Evolutionary conservation across 306 rosid genomes (phyloP).

Genomic region (Carpinus viminea): DNA sequence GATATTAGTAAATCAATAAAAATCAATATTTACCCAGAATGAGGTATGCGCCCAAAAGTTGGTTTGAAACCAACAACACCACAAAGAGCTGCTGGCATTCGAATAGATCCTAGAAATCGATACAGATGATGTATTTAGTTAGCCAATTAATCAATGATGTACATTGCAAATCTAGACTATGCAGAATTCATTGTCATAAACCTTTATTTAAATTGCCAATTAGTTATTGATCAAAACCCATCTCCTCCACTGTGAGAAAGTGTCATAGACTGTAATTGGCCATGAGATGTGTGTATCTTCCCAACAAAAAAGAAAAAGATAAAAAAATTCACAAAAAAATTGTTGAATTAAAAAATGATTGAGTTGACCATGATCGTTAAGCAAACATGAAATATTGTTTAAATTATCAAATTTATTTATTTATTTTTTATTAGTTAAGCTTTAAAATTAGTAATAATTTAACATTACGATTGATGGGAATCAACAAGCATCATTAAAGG

Average conservation of each 20-base stretch:
- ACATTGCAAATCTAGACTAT: neutral
- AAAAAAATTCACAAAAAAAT: too few species aligned
- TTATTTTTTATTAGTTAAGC: too few species aligned
- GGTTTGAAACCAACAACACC: constrained; percentile 93
- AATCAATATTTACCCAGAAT: constrained; percentile 60
- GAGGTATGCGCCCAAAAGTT: constrained; percentile 78
- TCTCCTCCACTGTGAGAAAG: neutral
- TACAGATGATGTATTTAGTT: constrained; percentile 27
- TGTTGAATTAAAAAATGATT: too few species aligned
- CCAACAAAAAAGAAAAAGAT: too few species aligned
- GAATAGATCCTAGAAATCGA: constrained; percentile 70
- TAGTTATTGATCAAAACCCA: neutral
- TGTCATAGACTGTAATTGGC: too few species aligned
- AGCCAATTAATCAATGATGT: neutral
- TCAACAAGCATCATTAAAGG: too few species aligned
- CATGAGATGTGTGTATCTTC: too few species aligned
- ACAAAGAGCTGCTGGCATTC: constrained; percentile 97
- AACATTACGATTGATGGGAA: too few species aligned
- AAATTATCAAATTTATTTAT: too few species aligned
- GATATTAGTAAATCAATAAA: neutral
- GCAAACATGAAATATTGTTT: too few species aligned
- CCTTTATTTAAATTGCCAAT: neutral
- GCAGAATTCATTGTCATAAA: neutral
- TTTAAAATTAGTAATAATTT: too few species aligned
- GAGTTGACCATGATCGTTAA: too few species aligned